Percentiles rank a stretch among this genome's conserved stretches.
These are phyloP conservation scores for Boletellus emodensis DNA, from an alignment of 768 basidiomycete species.

Conservation along the genomic window DNA sequence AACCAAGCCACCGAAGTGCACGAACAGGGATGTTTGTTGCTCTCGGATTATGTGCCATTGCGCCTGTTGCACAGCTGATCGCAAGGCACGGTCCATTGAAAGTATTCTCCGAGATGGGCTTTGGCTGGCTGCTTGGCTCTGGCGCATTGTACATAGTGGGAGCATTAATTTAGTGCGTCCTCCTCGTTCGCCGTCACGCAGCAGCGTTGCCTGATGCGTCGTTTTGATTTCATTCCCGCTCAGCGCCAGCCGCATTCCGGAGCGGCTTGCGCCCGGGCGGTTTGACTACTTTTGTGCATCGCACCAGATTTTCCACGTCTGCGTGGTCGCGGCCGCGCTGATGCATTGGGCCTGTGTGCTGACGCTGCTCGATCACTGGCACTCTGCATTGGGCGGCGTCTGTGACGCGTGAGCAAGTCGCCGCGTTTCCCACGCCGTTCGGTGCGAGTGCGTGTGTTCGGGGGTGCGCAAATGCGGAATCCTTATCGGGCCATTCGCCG, in stretches of 20 bases:
- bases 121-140: slow-evolving; percentile 64
- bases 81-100: slow-evolving; percentile 52
- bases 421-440: slow-evolving; percentile 23
- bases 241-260: slow-evolving; percentile 83
- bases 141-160: slow-evolving; percentile 76
- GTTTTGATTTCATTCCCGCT: slow-evolving; percentile 34
- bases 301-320: slow-evolving; percentile 88
- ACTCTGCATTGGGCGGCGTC: slow-evolving; percentile 29
- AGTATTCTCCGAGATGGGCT: slow-evolving; percentile 60
- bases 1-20: slow-evolving; percentile 68
- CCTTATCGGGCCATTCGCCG: slow-evolving; percentile 18
- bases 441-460: slow-evolving; percentile 13
- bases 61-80: slow-evolving; percentile 67
- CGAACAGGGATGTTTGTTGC: slow-evolving; percentile 77
- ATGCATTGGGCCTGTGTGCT: slow-evolving; percentile 60
- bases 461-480: slow-evolving; percentile 10
- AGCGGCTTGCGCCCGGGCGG: slow-evolving; percentile 65
- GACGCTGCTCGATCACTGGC: slow-evolving; percentile 57
- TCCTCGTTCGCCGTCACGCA: slow-evolving; percentile 25
- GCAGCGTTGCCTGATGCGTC: slow-evolving; percentile 22
- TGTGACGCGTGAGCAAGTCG: slow-evolving; percentile 23
- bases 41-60: slow-evolving; percentile 64
- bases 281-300: slow-evolving; percentile 80
- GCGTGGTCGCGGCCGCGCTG: slow-evolving; percentile 69
- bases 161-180: slow-evolving; percentile 75